phyloP scores from a whole-genome alignment of 2,329 filamentous ascomycete genomes.

The Aspergillus uvarum region DNA sequence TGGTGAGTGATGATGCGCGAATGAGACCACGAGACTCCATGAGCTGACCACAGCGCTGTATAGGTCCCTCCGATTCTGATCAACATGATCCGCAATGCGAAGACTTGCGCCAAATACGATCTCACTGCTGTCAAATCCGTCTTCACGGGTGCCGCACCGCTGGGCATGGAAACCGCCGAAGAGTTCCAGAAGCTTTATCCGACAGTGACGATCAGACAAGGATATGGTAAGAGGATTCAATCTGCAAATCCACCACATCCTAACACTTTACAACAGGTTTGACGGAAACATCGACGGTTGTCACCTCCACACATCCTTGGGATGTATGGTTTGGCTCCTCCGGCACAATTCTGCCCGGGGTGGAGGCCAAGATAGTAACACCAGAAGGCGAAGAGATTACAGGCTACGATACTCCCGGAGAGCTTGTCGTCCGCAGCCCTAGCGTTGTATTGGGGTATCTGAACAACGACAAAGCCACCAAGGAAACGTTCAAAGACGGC shows the following conservation, averaged over 20 bases:
- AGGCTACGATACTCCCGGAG: slow-evolving; percentile 71
- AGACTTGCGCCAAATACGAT: slow-evolving; percentile 65
- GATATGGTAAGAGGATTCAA: slow-evolving; percentile 57
- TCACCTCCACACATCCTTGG: slow-evolving; percentile 54
- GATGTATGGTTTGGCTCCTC: slow-evolving; percentile 72
- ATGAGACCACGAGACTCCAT: neutral
- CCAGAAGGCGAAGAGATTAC: slow-evolving; percentile 69
- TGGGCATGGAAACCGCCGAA: slow-evolving; percentile 69
- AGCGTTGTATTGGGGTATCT: slow-evolving; percentile 79
- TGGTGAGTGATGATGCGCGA: slow-evolving; percentile 51
- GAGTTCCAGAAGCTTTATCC: slow-evolving; percentile 64
- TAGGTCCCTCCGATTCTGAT: slow-evolving; percentile 81
- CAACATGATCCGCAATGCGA: slow-evolving; percentile 65
- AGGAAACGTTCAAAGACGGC: slow-evolving; percentile 75
- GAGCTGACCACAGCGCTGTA: neutral
- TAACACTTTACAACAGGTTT: slow-evolving; percentile 53
- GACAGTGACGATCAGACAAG: slow-evolving; percentile 66
- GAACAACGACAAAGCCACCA: slow-evolving; percentile 79
- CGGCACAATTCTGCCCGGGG: slow-evolving; percentile 66
- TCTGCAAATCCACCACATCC: neutral
- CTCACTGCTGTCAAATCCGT: slow-evolving; percentile 64
- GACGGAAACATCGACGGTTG: slow-evolving; percentile 74
- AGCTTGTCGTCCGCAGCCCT: slow-evolving; percentile 75
- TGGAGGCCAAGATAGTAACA: slow-evolving; percentile 65
- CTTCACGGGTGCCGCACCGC: slow-evolving; percentile 75